phyloP scores from a whole-genome alignment of 2,329 filamentous ascomycete genomes.

The Cryphonectria parasitica region DNA sequence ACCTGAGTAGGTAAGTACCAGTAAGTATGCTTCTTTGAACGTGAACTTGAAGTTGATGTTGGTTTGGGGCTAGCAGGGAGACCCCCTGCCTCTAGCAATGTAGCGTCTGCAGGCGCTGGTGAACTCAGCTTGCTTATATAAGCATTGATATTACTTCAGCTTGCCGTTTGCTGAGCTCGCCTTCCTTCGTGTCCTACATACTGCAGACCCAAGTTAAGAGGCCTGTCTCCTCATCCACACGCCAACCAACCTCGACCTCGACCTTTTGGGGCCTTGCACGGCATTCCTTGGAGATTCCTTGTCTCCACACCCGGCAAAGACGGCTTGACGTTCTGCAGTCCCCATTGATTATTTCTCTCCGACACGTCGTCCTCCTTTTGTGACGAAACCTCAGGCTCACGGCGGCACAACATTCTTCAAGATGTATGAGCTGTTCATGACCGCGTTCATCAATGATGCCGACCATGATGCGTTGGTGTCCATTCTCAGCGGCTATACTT shows the following conservation, averaged over 20 bases:
- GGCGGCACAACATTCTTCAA: neutral
- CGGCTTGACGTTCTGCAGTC: neutral
- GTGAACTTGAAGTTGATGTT: neutral
- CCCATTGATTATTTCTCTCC: too few relatives aligned
- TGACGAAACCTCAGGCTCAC: neutral
- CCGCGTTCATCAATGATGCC: constrained; percentile 53
- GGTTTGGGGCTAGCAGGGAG: neutral
- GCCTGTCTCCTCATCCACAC: neutral
- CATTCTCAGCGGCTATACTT: constrained; percentile 61
- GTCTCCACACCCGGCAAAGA: neutral
- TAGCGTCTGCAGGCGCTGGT: neutral
- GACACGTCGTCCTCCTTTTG: neutral
- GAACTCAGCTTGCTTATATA: neutral
- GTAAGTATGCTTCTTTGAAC: neutral
- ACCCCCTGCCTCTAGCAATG: neutral
- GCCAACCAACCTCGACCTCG: neutral
- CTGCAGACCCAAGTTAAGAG: neutral
- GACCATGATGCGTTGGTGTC: constrained; percentile 55
- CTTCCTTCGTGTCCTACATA: neutral
- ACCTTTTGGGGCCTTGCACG: neutral
- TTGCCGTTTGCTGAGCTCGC: neutral
- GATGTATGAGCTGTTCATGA: constrained; percentile 66
- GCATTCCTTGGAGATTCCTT: neutral
- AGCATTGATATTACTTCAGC: neutral
- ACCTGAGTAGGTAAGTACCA: too few relatives aligned